phyloP scores from a whole-genome alignment of 345 rosid genomes.

The Citrus australasica region DNA sequence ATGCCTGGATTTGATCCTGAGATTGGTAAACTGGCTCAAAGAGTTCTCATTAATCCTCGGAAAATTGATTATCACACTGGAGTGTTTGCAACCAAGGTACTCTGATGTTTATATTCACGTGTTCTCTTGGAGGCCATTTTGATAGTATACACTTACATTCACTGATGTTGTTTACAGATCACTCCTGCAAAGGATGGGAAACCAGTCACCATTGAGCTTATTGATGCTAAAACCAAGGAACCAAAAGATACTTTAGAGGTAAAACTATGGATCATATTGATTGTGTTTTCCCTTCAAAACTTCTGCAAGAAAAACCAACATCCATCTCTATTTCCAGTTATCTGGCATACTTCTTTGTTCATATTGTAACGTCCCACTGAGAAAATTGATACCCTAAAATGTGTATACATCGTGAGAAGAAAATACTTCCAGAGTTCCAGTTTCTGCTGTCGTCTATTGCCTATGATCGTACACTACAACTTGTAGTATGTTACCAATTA shows the following conservation, averaged over 20 bases:
- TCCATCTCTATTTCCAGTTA: neutral
- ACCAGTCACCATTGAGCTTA: constrained; percentile 91
- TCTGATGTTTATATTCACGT: neutral
- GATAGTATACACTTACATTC: constrained; percentile 5
- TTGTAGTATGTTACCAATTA: neutral
- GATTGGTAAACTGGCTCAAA: constrained; percentile 92
- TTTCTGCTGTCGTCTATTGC: neutral
- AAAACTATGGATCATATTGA: constrained; percentile 9
- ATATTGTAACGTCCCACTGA: neutral
- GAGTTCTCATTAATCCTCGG: constrained; percentile 90
- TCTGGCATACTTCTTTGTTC: neutral
- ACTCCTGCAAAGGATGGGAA: constrained; percentile 96
- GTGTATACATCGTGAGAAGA: neutral
- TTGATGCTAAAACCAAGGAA: constrained; percentile 97
- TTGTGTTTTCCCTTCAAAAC: neutral
- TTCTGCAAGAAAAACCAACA: neutral
- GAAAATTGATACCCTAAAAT: neutral
- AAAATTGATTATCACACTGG: constrained; percentile 94
- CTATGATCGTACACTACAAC: neutral
- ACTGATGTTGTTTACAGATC: constrained; percentile 40
- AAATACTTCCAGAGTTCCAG: neutral
- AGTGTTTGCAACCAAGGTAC: constrained; percentile 93
- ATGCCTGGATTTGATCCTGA: constrained; percentile 99
- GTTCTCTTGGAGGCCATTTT: neutral
- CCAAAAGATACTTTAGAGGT: constrained; percentile 87